These are phyloP conservation scores for Paradendryphiella salina DNA, from an alignment of 2,329 filamentous ascomycete species.

Conservation along the genomic window DNA sequence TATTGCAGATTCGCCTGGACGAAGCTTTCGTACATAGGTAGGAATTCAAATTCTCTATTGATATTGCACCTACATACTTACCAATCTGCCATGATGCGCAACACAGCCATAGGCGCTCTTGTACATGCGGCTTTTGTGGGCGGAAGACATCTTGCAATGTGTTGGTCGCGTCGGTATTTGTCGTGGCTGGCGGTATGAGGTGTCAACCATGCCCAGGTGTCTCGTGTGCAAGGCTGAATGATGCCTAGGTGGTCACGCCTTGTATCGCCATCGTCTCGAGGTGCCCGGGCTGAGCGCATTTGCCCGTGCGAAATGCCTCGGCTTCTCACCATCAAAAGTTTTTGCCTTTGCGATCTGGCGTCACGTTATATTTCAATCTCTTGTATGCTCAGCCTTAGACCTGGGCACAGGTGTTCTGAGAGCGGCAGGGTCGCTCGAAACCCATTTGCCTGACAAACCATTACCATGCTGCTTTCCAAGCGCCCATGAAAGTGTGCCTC, in stretches of 20 bases:
- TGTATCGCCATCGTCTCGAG: constrained; percentile 18
- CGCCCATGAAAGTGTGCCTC: no score
- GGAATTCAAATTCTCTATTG: no score
- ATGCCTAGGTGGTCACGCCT: constrained; percentile 1
- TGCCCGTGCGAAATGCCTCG: neutral
- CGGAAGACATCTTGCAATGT: neutral
- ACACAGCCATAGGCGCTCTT: constrained; percentile 15
- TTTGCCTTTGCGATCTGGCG: neutral
- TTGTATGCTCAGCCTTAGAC: neutral
- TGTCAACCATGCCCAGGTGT: constrained; percentile 1
- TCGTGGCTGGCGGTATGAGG: neutral
- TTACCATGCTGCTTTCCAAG: no score
- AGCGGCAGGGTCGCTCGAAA: no score
- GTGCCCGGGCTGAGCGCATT: constrained; percentile 5
- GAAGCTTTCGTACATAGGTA: no score
- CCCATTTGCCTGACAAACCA: no score
- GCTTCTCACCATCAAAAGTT: neutral
- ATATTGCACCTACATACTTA: no score
- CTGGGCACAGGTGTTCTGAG: no score
- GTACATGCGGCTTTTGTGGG: constrained; percentile 3
- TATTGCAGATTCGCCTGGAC: no score
- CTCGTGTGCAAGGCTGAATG: constrained; percentile 10
- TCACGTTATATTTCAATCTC: neutral
- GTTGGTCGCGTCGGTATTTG: neutral
- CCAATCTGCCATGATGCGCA: no score